A percentile compares a stretch with the other conserved stretches of the same genome.
Conservation (phyloP, 345 rosid species). For the Cardamine resedifolia region DNA sequence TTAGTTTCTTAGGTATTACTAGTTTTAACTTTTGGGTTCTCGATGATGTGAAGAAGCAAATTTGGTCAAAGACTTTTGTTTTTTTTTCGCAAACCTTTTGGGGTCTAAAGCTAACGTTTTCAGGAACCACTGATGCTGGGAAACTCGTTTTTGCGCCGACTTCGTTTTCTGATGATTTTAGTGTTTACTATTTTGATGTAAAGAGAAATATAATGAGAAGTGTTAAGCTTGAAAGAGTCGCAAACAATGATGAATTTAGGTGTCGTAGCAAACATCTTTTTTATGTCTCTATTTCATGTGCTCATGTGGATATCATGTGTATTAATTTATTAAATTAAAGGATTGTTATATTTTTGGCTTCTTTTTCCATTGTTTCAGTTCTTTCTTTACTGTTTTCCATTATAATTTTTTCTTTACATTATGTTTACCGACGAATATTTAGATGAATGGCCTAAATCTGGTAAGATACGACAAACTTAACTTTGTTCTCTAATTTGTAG, state of each 20-base stretch:
- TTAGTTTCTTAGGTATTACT: not conserved
- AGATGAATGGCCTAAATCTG: too few species aligned
- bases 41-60: not conserved
- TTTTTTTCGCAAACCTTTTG: not conserved
- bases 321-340: too few species aligned
- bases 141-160: not conserved
- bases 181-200: not conserved
- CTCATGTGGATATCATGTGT: not conserved
- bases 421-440: too few species aligned
- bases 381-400: too few species aligned
- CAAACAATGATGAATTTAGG: constrained; percentile 5
- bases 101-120: constrained; percentile 4
- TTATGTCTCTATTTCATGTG: not conserved
- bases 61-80: not conserved
- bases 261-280: not conserved
- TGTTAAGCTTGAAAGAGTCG: not conserved
- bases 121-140: constrained; percentile 1
- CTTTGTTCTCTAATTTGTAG: too few species aligned
- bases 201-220: not conserved
- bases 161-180: not conserved
- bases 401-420: too few species aligned
- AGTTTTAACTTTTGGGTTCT: constrained; percentile 14
- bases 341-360: too few species aligned
- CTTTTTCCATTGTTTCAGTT: not conserved
- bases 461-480: too few species aligned